Evolutionary conservation across 352 stramenopile species (phyloP).

Genomic region (Aphanomyces cochlioides): DNA sequence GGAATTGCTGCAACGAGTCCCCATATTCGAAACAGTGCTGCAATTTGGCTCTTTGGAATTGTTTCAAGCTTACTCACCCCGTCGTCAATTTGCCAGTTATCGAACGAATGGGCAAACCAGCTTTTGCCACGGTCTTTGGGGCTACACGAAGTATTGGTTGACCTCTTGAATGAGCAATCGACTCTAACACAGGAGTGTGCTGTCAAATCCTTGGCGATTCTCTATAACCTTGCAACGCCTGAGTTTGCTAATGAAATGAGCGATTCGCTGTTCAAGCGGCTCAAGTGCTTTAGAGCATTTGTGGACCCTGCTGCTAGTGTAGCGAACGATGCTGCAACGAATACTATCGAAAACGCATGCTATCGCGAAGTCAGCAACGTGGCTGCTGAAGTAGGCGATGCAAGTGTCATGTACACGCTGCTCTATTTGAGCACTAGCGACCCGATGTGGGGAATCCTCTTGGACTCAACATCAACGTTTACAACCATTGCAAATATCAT

Average conservation of each 20-base stretch:
- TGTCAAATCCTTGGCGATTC: slow-evolving; percentile 71
- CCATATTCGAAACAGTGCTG: slow-evolving; percentile 48
- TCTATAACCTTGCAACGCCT: slow-evolving; percentile 51
- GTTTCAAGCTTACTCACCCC: slow-evolving; percentile 4
- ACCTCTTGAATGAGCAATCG: slow-evolving; percentile 72
- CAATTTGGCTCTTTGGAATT: slow-evolving; percentile 67
- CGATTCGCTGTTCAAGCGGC: slow-evolving; percentile 67
- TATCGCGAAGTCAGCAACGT: slow-evolving; percentile 84
- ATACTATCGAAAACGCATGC: slow-evolving; percentile 63
- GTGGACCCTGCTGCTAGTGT: slow-evolving; percentile 34
- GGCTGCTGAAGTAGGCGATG: slow-evolving; percentile 69
- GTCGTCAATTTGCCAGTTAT: slow-evolving; percentile 38
- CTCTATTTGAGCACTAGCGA: slow-evolving; percentile 77
- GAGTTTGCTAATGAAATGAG: slow-evolving; percentile 62
- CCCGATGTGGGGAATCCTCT: slow-evolving; percentile 54
- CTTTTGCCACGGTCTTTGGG: slow-evolving; percentile 35
- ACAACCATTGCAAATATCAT: slow-evolving; percentile 15
- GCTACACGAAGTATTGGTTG: slow-evolving; percentile 73
- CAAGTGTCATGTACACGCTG: slow-evolving; percentile 76
- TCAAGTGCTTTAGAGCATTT: slow-evolving; percentile 77
- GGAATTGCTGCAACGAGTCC: background rate
- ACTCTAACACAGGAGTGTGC: slow-evolving; percentile 66
- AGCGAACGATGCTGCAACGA: slow-evolving; percentile 31
- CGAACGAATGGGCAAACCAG: slow-evolving; percentile 2
- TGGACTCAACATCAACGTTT: background rate